phyloP scores from a whole-genome alignment of 495 filamentous ascomycete species.

The Wilcoxina mikolae region DNA sequence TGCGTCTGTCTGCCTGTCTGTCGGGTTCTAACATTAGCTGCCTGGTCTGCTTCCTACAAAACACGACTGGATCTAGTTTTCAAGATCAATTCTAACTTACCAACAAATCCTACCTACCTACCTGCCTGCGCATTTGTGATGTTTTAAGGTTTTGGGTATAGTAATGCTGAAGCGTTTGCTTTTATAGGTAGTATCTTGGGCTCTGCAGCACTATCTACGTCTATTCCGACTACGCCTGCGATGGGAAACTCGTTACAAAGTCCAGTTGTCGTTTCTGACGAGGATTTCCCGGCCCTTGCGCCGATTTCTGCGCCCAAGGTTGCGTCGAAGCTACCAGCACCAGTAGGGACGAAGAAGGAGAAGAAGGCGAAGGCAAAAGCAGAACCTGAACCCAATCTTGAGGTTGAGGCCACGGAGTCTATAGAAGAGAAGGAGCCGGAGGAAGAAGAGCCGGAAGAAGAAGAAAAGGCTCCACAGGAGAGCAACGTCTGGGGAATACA shows the following conservation, averaged over 20 bases:
- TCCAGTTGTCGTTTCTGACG: conserved; percentile 31
- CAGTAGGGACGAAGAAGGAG: conserved; percentile 30
- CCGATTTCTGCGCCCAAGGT: conserved; percentile 11
- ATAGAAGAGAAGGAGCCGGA: conserved; percentile 27
- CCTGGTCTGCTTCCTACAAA: neutral
- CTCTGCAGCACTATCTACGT: neutral
- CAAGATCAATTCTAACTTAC: neutral
- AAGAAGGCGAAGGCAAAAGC: conserved; percentile 1
- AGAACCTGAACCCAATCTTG: no score
- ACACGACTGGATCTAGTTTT: neutral
- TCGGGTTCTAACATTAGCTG: neutral
- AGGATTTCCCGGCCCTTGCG: conserved; percentile 45
- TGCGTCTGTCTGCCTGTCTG: conserved; percentile 12
- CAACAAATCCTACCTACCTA: neutral
- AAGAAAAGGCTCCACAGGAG: conserved; percentile 16
- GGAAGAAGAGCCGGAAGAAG: conserved; percentile 26
- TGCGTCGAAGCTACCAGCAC: conserved; percentile 8
- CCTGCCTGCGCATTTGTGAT: neutral
- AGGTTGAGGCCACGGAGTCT: conserved; percentile 22
- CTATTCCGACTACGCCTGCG: neutral
- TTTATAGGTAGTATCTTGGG: neutral
- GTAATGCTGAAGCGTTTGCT: conserved; percentile 2
- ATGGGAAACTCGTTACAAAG: neutral
- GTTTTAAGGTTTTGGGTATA: neutral
- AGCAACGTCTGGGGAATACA: conserved; percentile 1